Conservation (phyloP, 2,329 filamentous ascomycete species). For the Cercospora canescens region DNA sequence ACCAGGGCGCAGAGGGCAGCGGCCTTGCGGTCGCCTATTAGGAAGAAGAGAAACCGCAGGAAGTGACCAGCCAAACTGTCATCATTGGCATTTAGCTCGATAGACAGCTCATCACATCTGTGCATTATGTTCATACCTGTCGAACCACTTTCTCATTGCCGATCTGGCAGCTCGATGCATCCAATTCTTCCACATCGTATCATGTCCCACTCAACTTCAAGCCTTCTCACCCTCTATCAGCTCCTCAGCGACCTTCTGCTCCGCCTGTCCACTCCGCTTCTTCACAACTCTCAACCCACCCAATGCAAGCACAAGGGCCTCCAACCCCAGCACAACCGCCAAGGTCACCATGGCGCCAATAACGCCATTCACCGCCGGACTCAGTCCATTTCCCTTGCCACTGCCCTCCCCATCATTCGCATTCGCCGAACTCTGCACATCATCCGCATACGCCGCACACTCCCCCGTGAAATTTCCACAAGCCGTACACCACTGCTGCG, state of each 20-base stretch:
- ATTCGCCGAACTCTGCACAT: conserved; percentile 14
- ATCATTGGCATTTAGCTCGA: neutral
- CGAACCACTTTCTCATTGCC: neutral
- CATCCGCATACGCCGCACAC: conserved; percentile 54
- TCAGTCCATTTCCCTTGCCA: conserved; percentile 52
- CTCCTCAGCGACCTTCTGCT: neutral
- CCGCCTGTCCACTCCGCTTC: conserved; percentile 48
- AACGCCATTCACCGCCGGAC: conserved; percentile 73
- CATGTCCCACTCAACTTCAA: neutral
- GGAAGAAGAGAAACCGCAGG: neutral
- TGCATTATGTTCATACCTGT: neutral
- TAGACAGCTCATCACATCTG: neutral
- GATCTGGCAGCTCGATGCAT: no score
- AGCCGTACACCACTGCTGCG: conserved; percentile 68
- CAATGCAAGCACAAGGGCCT: conserved; percentile 54
- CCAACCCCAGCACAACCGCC: conserved; percentile 60
- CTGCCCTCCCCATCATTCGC: conserved; percentile 30
- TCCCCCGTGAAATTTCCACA: conserved; percentile 72
- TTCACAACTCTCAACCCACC: conserved; percentile 61
- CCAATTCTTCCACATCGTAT: no score
- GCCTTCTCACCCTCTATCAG: neutral
- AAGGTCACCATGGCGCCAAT: conserved; percentile 72
- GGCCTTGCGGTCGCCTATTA: neutral
- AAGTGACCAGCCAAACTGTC: neutral
- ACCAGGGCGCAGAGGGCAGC: neutral